Conservation (phyloP, 2,329 filamentous ascomycete species). For the Alternaria sp. region DNA sequence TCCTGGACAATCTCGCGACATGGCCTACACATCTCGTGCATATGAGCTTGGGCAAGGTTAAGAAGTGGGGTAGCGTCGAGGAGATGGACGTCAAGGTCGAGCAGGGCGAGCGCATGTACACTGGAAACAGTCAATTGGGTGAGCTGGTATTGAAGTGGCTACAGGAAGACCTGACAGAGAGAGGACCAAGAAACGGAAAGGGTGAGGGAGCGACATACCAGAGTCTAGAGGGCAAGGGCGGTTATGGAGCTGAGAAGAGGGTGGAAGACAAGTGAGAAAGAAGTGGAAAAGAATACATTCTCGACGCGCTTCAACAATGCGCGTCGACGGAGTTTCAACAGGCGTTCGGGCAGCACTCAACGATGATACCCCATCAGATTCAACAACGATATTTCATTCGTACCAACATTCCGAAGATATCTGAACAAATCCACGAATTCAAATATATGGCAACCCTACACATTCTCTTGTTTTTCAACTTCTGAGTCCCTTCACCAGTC, state of each 20-base stretch:
- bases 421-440: neutral
- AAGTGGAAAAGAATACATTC: neutral
- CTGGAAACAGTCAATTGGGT: slow-evolving; percentile 84
- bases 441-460: neutral
- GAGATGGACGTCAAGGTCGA: slow-evolving; percentile 64
- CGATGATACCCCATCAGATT: slow-evolving; percentile 48
- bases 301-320: slow-evolving; percentile 41
- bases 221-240: slow-evolving; percentile 66
- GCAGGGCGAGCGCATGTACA: slow-evolving; percentile 42
- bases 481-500: neutral
- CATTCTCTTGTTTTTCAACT: neutral
- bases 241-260: slow-evolving; percentile 68
- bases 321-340: slow-evolving; percentile 22
- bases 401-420: neutral
- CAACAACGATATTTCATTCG: neutral
- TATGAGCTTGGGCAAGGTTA: slow-evolving; percentile 89
- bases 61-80: slow-evolving; percentile 82
- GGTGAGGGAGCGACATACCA: slow-evolving; percentile 73
- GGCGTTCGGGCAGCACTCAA: slow-evolving; percentile 45
- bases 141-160: slow-evolving; percentile 91
- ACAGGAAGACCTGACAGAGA: slow-evolving; percentile 77
- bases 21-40: slow-evolving; percentile 98
- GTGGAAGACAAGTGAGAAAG: slow-evolving; percentile 14
- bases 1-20: slow-evolving; percentile 90
- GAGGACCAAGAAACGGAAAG: slow-evolving; percentile 76